A percentile compares a stretch with the other conserved stretches of the same genome.
phyloP scores from a whole-genome alignment of 208 protist species.

The Acanthamoeba royreba region DNA sequence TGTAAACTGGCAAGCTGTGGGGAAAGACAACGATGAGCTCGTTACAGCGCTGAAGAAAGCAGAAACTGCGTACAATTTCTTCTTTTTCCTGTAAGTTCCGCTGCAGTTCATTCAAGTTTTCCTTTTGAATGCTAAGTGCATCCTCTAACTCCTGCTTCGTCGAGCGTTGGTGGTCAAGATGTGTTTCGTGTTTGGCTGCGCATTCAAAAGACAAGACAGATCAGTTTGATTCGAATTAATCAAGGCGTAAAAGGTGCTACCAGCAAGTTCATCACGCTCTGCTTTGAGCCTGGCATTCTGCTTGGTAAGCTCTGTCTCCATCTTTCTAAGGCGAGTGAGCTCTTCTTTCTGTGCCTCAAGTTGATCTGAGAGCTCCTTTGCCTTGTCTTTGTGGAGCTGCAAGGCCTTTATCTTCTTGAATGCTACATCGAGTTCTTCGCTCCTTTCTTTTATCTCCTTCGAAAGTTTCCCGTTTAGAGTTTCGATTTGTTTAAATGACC shows the following conservation, averaged over 20 bases:
- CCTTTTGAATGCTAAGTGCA: neutral
- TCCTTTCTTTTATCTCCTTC: neutral
- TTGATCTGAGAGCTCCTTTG: neutral
- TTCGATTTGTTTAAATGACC: neutral
- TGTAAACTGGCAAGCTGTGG: neutral
- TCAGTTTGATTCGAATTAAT: no score
- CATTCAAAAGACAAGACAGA: no score
- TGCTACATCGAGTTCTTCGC: neutral
- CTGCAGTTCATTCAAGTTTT: neutral
- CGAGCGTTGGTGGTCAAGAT: no score
- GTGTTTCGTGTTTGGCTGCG: no score
- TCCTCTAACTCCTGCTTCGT: neutral
- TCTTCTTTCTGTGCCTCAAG: neutral
- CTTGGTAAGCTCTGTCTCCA: neutral
- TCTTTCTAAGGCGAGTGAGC: neutral
- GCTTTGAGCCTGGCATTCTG: neutral
- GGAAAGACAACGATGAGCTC: neutral
- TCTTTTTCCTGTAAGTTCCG: neutral
- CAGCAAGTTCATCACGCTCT: neutral
- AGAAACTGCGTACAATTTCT: neutral
- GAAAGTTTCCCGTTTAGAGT: neutral
- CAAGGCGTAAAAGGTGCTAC: no score
- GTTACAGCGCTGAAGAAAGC: neutral
- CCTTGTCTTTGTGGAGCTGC: neutral
- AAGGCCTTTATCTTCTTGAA: neutral